A percentile compares a stretch with the other conserved stretches of the same genome.
Evolutionary conservation across 177 flowering plant species (phyloP).

Genomic region (Vitis hybrid): DNA sequence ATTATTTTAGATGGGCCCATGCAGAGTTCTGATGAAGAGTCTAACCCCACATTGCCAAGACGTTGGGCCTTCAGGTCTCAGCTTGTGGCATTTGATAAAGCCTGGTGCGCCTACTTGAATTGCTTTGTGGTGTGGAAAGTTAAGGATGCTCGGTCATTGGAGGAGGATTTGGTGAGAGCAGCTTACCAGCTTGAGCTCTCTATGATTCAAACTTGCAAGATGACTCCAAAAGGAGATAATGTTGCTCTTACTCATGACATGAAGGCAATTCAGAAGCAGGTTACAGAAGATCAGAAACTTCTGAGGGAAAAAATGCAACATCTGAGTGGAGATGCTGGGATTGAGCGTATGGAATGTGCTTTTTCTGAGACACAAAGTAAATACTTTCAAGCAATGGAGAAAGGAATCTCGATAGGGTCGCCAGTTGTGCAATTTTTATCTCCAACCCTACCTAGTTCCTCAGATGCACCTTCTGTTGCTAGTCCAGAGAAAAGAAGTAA

Average conservation of each 20-base stretch:
- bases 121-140: conserved; percentile 93
- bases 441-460: conserved; percentile 30
- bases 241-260: conserved; percentile 76
- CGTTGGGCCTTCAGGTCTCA: conserved; percentile 68
- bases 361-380: conserved; percentile 65
- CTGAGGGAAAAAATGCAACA: conserved; percentile 81
- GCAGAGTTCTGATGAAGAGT: conserved; percentile 35
- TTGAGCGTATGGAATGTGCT: conserved; percentile 83
- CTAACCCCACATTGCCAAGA: conserved; percentile 27
- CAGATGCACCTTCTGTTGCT: conserved; percentile 25
- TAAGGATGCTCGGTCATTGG: conserved; percentile 84
- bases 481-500: conserved; percentile 23
- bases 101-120: conserved; percentile 88
- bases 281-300: conserved; percentile 84
- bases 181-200: conserved; percentile 97
- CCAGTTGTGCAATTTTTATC: conserved; percentile 36
- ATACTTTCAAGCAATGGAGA: conserved; percentile 64
- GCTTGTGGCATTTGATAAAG: conserved; percentile 76
- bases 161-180: conserved; percentile 90
- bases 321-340: conserved; percentile 87
- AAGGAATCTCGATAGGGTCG: conserved; percentile 48
- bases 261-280: conserved; percentile 93
- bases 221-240: conserved; percentile 62
- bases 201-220: conserved; percentile 91
- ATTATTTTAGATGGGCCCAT: conserved; percentile 63